Evolutionary conservation across 1,284 basidiomycete genomes (phyloP), one percentile per base, ranked within the genome.

Genomic region (Boletus calvinii): DNA sequence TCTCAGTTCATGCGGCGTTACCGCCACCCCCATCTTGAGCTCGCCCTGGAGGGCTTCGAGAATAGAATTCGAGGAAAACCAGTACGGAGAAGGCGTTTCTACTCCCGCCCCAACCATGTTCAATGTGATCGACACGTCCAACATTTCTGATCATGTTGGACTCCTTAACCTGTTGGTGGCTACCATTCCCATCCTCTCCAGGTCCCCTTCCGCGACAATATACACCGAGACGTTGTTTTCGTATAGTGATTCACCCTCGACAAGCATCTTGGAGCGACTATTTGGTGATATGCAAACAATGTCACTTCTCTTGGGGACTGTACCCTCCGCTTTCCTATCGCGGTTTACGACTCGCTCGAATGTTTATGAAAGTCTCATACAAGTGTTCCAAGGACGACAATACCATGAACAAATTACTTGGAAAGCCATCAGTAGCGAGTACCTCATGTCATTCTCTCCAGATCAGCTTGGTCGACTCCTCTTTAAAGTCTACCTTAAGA

Each of bases 81-180:
- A 74, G 20, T 79, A 79, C 47, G 56, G 54, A 31, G 35, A 52
- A 43, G 52, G 37, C 13, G 44, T 32, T 44, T 53, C 29, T 12
- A 39, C 46, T 8, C 53, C 54, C 0, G 74, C 75, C 0, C 77
- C 78, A 4, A 59, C 67, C 1, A 49, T 38, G 0, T 84, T 83
- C 66, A 70, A 80, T 45, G 70, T 81, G 40, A 78, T 83, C 50
- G 78, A 83, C 38, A 79, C 80, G 0, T 81, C 80, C 18, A 81
- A 80, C 52, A 54, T 82, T n/a, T 60, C 65, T 13, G 79, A 82
- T 58, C 72, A 78, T 48, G 35, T 77, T 1, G 80, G 80, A 0
- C 62, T 80, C 15, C 52, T 81, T n/a, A 83, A 83, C 55, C 53
- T 82, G 18, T 63, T 83, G 29, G 48, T 74, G 7, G 65, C 63